Evolutionary conservation across 305 asterid genomes (phyloP), one percentile per base, ranked within the genome.

Genomic region (Ilex paraguariensis): DNA sequence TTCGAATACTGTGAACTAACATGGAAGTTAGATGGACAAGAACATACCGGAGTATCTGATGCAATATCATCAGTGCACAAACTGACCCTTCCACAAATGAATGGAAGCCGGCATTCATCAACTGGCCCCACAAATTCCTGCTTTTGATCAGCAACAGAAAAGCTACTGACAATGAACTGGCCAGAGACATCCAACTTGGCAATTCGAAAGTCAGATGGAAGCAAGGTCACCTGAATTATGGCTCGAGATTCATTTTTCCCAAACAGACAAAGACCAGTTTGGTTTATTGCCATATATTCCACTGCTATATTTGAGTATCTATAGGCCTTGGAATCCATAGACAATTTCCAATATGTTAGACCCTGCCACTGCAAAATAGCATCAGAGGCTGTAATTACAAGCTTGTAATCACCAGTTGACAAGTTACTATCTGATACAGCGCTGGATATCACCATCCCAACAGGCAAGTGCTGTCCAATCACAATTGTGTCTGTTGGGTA

Each of bases 401-500:
- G 79, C 50, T 52, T 50, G 44, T 86, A 84, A 48, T 60, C 74
- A 33, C 96, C 87, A 6, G 62, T 69, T 1, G 85, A 67, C 10
- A 82, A 73, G 64, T 82, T 81, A 62, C 69, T 72, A 4, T 21
- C 36, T 13, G 88, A 79, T 51, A 68, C 59, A 1, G 83, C 66
- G 60, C 90, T 74, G 13, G 17, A 67, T n/a, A 88, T 80, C 7
- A 17, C 33, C 5, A 62, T 57, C 10, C 75, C 79, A 3, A 56
- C 21, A 4, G 17, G 60, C 66, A 86, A 57, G 36, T 64, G 54
- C 52, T 88, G 96, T 32, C 95, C 92, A 11, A 66, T 61, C 73
- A 86, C 95, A 59, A 88, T 59, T 1, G 94, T 82, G 69, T 88
- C 92, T 0, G 90, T 82, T 2, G 96, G 96, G 65, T 69, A 8